Evolutionary conservation across 345 rosid genomes (phyloP).

Genomic region (Murraya koenigii): DNA sequence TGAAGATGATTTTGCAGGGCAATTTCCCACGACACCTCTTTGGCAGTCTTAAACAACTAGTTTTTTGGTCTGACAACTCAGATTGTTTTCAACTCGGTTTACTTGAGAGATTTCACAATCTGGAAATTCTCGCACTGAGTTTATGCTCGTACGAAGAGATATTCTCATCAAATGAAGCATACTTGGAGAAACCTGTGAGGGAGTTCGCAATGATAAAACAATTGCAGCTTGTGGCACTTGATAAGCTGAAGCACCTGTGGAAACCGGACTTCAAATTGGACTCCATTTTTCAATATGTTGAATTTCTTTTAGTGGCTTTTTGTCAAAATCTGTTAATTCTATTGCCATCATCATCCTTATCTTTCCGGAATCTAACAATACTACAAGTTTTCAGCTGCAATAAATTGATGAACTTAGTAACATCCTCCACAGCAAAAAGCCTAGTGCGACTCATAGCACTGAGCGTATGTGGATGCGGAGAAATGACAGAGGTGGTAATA

Average conservation of each 20-base stretch:
- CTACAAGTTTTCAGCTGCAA: background rate
- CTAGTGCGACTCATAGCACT: background rate
- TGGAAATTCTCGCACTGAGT: background rate
- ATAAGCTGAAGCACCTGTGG: slow-evolving; percentile 4
- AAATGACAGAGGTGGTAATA: background rate
- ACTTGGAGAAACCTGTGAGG: background rate
- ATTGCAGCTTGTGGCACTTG: rapidly evolving
- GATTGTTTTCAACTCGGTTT: background rate
- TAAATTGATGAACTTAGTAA: background rate
- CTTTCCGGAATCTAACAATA: slow-evolving; percentile 12
- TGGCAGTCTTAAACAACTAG: background rate
- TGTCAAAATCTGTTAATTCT: background rate
- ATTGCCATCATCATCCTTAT: background rate
- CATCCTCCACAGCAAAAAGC: slow-evolving; percentile 13
- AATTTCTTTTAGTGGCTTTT: background rate
- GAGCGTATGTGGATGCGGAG: background rate
- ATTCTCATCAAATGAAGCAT: background rate
- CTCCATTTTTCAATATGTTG: slow-evolving; percentile 6
- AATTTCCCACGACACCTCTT: background rate
- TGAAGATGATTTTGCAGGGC: background rate
- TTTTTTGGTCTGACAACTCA: background rate
- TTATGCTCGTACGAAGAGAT: background rate
- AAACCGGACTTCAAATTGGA: background rate
- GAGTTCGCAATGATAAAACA: background rate
- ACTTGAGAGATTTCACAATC: slow-evolving; percentile 4